These are phyloP conservation scores for Podospora tetraspora DNA, from an alignment of 495 filamentous ascomycete species.

Conservation along the genomic window DNA sequence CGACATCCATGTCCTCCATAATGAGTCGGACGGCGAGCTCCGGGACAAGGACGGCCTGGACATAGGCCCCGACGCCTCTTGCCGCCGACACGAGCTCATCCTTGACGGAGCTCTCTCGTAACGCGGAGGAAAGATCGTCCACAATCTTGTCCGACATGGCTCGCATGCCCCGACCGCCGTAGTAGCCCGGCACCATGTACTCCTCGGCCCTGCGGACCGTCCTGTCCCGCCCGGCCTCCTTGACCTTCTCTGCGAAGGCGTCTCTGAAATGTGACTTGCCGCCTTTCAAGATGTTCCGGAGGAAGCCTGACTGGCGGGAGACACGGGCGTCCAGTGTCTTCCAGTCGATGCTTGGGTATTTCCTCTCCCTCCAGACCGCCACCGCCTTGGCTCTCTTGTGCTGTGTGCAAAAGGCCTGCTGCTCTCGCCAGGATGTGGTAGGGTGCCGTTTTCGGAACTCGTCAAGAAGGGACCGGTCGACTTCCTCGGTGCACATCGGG, in stretches of 20 bases:
- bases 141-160: slow-evolving; percentile 62
- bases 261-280: slow-evolving; percentile 38
- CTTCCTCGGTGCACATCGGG: slow-evolving; percentile 62
- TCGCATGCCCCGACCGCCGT: slow-evolving; percentile 70
- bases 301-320: slow-evolving; percentile 43
- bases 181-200: slow-evolving; percentile 66
- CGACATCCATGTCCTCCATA: slow-evolving; percentile 76
- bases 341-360: slow-evolving; percentile 83
- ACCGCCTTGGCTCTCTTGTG: slow-evolving; percentile 59
- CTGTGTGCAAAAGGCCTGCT: slow-evolving; percentile 63
- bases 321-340: slow-evolving; percentile 58
- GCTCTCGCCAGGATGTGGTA: slow-evolving; percentile 55
- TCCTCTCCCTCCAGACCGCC: slow-evolving; percentile 54
- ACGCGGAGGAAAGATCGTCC: slow-evolving; percentile 50
- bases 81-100: slow-evolving; percentile 62
- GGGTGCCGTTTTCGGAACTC: slow-evolving; percentile 40
- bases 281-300: not conserved
- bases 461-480: slow-evolving; percentile 49
- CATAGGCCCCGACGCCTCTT: slow-evolving; percentile 66
- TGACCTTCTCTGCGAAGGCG: slow-evolving; percentile 57
- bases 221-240: slow-evolving; percentile 52
- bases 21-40: slow-evolving; percentile 74
- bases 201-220: slow-evolving; percentile 52
- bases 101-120: slow-evolving; percentile 57
- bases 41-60: slow-evolving; percentile 81